Conservation (phyloP, 2,329 filamentous ascomycete genomes). For the Calonectria henricotiae region DNA sequence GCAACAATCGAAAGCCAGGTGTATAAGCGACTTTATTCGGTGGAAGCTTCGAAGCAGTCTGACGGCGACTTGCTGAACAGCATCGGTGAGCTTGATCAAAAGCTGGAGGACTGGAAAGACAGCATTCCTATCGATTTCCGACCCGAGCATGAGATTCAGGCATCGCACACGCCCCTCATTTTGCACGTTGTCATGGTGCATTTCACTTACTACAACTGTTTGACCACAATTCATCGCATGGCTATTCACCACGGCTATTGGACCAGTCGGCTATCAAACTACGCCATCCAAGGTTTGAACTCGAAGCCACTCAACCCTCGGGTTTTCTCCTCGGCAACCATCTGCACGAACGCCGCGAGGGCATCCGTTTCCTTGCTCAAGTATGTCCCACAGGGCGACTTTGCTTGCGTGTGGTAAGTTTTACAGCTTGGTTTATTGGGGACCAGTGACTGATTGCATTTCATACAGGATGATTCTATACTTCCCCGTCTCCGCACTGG, state of each 20-base stretch:
- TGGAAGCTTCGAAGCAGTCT: conserved; percentile 91
- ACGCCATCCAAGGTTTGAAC: conserved; percentile 94
- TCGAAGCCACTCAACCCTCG: conserved; percentile 91
- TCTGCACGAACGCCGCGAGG: conserved; percentile 93
- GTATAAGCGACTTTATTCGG: conserved; percentile 93
- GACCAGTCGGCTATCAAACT: conserved; percentile 95
- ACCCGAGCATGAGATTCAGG: conserved; percentile 97
- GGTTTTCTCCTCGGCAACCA: conserved; percentile 92
- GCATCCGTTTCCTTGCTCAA: conserved; percentile 95
- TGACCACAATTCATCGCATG: conserved; percentile 99
- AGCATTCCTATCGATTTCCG: conserved; percentile 94
- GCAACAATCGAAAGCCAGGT: conserved; percentile 93
- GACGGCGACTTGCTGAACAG: conserved; percentile 95
- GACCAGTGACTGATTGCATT: conserved; percentile 51
- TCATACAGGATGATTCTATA: conserved; percentile 85
- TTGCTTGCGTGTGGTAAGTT: conserved; percentile 92
- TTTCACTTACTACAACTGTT: conserved; percentile 97
- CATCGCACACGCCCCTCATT: conserved; percentile 92
- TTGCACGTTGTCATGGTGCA: conserved; percentile 95
- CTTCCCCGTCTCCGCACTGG: conserved; percentile 94
- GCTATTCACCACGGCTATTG: conserved; percentile 98
- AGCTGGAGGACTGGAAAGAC: conserved; percentile 97
- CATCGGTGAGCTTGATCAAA: conserved; percentile 92
- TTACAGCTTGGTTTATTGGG: background rate
- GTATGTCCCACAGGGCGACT: conserved; percentile 96